Evolutionary conservation across 2,329 filamentous ascomycete species (phyloP), one percentile per base, ranked within the genome.

Genomic region (Diaporthe nobilis): DNA sequence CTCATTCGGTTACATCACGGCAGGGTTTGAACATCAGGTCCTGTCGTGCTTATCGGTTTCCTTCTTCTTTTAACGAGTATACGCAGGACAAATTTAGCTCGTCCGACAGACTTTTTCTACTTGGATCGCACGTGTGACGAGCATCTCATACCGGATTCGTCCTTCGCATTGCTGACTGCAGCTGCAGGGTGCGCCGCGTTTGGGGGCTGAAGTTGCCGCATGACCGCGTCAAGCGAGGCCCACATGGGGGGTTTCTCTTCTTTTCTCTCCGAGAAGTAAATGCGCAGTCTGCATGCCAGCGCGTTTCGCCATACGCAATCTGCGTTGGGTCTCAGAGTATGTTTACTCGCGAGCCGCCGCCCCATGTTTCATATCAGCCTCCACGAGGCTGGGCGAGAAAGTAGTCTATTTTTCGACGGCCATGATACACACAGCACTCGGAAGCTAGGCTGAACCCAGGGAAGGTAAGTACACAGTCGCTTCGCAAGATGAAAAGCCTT

Each of bases 101-200:
- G n/a, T 34, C 34, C 6, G 65, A 28, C 28, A 42, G 8, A 55
- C 34, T 63, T 60, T 63, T 60, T 72, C 57, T 53, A 49, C 70
- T 72, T 60, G n/a, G 55, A 42, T 51, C 44, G 39, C 53, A 44
- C 53, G 31, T 57, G 47, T 65, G 34, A 57, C 58, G 31, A 47
- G 63, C 39, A 39, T 37, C 15, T 28, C 12, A 20, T 8, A 65
- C 20, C 37, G 12, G 58, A 65, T 57, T 60, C 70, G 55, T 28
- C 57, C n/a, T 28, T 42, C 10, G 8, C 37, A 31, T 44, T 73
- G 71, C 71, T 73, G 58, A 73, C 71, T 63, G 71, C 49, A 65
- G 65, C 47, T 70, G 65, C 65, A 70, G 65, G 65, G 65, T 70
- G 65, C 34, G 49, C 22, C 9, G 42, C 25, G 13, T 6, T 55